These are phyloP conservation scores for Metschnikowia henanensis DNA, from an alignment of 805 yeast genomes.

Conservation along the genomic window DNA sequence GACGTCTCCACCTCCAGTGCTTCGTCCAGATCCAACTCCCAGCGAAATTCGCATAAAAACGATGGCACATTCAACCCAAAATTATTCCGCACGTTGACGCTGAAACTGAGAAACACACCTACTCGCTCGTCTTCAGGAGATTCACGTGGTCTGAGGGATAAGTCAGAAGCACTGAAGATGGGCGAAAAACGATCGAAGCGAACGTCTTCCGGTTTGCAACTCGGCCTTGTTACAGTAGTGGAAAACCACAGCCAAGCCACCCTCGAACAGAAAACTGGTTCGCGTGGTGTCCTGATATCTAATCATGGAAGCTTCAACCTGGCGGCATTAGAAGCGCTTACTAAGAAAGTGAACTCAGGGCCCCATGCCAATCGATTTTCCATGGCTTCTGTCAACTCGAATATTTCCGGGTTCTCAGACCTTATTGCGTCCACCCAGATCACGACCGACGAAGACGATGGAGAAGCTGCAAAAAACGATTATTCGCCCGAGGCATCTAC, in stretches of 20 bases:
- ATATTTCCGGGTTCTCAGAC: constrained; percentile 46
- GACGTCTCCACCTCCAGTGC: constrained; percentile 8
- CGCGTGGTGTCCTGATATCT: background rate
- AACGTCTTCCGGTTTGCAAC: constrained; percentile 36
- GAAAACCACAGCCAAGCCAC: constrained; percentile 26
- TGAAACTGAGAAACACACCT: too few relatives aligned
- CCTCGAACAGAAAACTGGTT: background rate
- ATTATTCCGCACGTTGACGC: constrained; percentile 32
- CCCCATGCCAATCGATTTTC: constrained; percentile 55
- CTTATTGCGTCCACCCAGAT: constrained; percentile 46
- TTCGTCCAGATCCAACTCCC: constrained; percentile 20
- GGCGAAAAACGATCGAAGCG: constrained; percentile 29
- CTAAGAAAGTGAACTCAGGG: constrained; percentile 20
- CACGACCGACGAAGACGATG: constrained; percentile 35
- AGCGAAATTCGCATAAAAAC: constrained; percentile 19
- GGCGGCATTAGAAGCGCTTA: constrained; percentile 36
- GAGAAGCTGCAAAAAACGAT: constrained; percentile 5
- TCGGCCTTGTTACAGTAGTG: constrained; percentile 39
- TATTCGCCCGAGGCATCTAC: constrained; percentile 1
- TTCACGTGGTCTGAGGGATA: constrained; percentile 10
- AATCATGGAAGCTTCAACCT: constrained; percentile 34
- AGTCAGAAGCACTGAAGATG: background rate
- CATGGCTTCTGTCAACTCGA: constrained; percentile 50
- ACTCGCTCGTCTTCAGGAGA: too few relatives aligned
- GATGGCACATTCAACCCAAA: constrained; percentile 24